These are phyloP conservation scores for Trichoderma citrinoviride DNA, from an alignment of 2,329 filamentous ascomycete species.

Conservation along the genomic window DNA sequence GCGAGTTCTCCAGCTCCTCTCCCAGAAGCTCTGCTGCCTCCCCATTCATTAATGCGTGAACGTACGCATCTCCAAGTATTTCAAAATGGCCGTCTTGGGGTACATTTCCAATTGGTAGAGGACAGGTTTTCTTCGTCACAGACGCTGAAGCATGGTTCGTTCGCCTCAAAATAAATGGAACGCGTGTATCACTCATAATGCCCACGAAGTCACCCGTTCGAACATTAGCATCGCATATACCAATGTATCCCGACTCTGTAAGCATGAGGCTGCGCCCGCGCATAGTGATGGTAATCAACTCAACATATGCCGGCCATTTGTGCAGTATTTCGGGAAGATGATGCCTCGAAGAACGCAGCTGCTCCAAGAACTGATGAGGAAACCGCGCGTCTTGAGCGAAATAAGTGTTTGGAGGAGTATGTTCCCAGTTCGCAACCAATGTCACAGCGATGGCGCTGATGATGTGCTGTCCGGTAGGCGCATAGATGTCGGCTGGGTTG, in stretches of 20 bases:
- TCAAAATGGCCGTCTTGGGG: neutral
- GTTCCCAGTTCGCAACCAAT: conserved; percentile 3
- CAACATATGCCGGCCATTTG: conserved; percentile 3
- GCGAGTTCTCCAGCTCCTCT: neutral
- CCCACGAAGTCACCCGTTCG: neutral
- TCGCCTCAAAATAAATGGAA: neutral
- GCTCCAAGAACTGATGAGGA: neutral
- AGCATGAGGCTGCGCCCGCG: neutral
- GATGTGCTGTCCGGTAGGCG: neutral
- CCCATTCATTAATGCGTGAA: neutral
- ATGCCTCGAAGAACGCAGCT: neutral
- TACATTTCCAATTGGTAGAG: neutral
- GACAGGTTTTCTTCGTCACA: neutral
- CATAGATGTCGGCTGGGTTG: neutral
- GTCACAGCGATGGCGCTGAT: conserved; percentile 1
- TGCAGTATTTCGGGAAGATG: neutral
- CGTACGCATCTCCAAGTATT: neutral
- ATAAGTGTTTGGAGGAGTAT: conserved; percentile 3
- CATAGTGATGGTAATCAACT: neutral
- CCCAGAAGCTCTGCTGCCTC: neutral
- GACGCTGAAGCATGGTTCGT: neutral
- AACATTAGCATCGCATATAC: neutral
- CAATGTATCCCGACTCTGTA: neutral
- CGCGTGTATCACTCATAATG: neutral
- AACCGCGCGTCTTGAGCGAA: neutral